phyloP scores from a whole-genome alignment of 2,329 filamentous ascomycete genomes.

The Annulohypoxylon truncatum region DNA sequence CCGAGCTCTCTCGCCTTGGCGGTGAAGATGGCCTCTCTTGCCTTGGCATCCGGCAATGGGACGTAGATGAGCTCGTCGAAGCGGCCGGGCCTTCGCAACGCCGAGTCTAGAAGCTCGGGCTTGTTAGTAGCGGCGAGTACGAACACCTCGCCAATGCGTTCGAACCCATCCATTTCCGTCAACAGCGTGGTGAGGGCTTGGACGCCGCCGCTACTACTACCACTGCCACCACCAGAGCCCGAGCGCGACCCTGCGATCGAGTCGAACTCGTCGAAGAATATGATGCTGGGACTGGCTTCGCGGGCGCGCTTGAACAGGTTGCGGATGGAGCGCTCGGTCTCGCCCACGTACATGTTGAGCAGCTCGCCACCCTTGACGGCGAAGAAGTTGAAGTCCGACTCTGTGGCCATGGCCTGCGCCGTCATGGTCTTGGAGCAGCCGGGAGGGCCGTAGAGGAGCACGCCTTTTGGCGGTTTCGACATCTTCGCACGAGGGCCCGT shows the following conservation, averaged over 20 bases:
- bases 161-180: conserved; percentile 96
- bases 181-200: conserved; percentile 91
- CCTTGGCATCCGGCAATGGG: conserved; percentile 78
- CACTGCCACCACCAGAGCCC: conserved; percentile 56
- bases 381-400: conserved; percentile 92
- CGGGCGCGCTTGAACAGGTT: conserved; percentile 87
- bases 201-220: conserved; percentile 63
- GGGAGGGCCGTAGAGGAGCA: conserved; percentile 90
- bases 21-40: conserved; percentile 79
- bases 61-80: conserved; percentile 90
- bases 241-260: conserved; percentile 73
- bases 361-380: conserved; percentile 94
- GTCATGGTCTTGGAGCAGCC: conserved; percentile 95
- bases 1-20: conserved; percentile 73
- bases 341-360: conserved; percentile 96
- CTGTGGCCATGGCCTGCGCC: conserved; percentile 90
- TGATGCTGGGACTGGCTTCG: conserved; percentile 88
- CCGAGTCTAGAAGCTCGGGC: conserved; percentile 86
- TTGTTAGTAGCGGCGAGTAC: conserved; percentile 93
- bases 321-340: conserved; percentile 87
- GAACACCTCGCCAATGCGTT: conserved; percentile 82
- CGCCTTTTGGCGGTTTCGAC: conserved; percentile 76
- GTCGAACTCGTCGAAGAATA: conserved; percentile 98
- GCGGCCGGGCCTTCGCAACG: conserved; percentile 84
- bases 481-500: conserved; percentile 53